phyloP scores from a whole-genome alignment of 169 alveolate species.

The Blepharisma undulans region DNA sequence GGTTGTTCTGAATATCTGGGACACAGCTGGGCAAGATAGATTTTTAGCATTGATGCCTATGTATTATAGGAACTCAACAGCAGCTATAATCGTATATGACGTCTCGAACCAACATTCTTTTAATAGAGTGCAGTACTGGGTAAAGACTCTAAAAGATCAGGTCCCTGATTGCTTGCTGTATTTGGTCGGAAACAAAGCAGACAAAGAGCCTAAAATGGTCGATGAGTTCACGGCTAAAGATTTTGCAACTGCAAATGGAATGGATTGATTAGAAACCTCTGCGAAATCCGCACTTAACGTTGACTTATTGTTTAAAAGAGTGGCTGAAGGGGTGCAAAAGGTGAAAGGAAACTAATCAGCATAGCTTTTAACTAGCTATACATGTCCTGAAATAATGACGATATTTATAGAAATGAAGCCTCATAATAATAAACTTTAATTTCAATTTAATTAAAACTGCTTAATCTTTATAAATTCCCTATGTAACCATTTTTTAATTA shows the following conservation, averaged over 20 bases:
- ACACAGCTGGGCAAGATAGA: constrained; percentile 78
- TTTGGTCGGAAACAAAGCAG: constrained; percentile 61
- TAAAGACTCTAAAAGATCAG: constrained; percentile 36
- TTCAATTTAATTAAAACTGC: too few relatives aligned
- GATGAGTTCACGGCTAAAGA: background rate
- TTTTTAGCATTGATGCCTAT: constrained; percentile 41
- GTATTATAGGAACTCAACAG: constrained; percentile 52
- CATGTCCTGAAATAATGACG: background rate
- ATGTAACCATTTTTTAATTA: background rate
- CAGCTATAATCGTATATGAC: constrained; percentile 53
- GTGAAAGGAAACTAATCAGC: background rate
- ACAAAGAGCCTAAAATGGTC: constrained; percentile 37
- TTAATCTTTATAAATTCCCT: too few relatives aligned
- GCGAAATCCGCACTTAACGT: background rate
- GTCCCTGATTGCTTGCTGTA: background rate
- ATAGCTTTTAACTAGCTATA: background rate
- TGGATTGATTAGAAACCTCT: background rate
- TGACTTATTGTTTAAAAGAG: background rate
- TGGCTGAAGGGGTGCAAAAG: background rate
- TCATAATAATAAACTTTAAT: too few relatives aligned
- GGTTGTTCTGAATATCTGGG: constrained; percentile 68
- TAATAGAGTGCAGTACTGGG: constrained; percentile 33
- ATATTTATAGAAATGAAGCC: background rate
- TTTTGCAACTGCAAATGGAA: background rate
- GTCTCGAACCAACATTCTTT: constrained; percentile 38